phyloP scores from a whole-genome alignment of 176 grass and related monocot genomes.

The Tillandsia leiboldiana region DNA sequence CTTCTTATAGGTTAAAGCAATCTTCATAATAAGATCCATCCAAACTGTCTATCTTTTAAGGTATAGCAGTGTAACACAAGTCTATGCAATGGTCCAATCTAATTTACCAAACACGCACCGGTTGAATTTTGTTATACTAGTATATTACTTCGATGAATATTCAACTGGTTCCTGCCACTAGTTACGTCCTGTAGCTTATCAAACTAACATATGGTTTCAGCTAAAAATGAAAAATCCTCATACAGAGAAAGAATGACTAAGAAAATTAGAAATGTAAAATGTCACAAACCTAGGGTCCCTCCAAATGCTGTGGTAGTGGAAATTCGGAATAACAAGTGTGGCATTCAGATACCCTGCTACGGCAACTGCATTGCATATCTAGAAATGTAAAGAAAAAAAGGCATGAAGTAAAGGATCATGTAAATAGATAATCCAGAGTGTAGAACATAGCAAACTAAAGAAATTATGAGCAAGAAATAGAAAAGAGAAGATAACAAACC shows the following conservation, averaged over 20 bases:
- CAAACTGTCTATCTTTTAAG: too few species aligned
- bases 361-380: slow-evolving; percentile 99
- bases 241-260: neutral
- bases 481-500: slow-evolving; percentile 31
- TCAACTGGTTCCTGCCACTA: too few species aligned
- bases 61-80: too few species aligned
- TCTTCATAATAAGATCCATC: too few species aligned
- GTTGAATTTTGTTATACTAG: too few species aligned
- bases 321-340: slow-evolving; percentile 89
- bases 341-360: slow-evolving; percentile 97
- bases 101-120: too few species aligned
- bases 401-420: slow-evolving; percentile 8
- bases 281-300: slow-evolving; percentile 82
- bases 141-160: too few species aligned
- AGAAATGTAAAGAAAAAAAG: slow-evolving; percentile 25
- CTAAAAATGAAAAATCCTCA: too few species aligned
- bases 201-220: too few species aligned
- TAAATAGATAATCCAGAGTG: slow-evolving; percentile 8
- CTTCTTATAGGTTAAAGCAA: too few species aligned
- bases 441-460: neutral
- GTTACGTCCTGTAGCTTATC: too few species aligned
- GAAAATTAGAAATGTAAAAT: neutral
- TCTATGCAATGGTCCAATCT: too few species aligned
- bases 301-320: slow-evolving; percentile 99
- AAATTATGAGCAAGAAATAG: slow-evolving; percentile 7